Conservation (phyloP, 345 rosid species). For the Murraya paniculata region DNA sequence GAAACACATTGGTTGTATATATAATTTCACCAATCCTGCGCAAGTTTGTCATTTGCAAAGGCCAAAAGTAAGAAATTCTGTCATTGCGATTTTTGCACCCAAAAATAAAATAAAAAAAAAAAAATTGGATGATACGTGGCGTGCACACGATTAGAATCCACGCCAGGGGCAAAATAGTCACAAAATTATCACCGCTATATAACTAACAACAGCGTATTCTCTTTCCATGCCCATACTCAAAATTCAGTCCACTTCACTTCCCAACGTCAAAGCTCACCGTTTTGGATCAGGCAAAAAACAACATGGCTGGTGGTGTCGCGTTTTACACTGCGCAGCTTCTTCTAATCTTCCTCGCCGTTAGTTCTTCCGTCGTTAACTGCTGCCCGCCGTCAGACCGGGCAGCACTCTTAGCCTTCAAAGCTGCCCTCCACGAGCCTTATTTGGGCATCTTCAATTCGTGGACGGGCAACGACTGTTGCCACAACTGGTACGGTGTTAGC, state of each 20-base stretch:
- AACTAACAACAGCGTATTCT: neutral
- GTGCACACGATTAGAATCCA: neutral
- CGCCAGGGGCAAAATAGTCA: conserved; percentile 36
- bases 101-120: too few species aligned
- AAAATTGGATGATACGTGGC: neutral
- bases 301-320: neutral
- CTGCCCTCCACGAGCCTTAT: conserved; percentile 65
- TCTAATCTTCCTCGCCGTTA: conserved; percentile 28
- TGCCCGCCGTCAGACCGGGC: conserved; percentile 76
- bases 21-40: too few species aligned
- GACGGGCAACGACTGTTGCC: conserved; percentile 84
- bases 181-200: conserved; percentile 16
- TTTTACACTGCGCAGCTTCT: neutral
- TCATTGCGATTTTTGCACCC: too few species aligned
- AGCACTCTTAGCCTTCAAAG: conserved; percentile 62
- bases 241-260: neutral
- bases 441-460: conserved; percentile 79
- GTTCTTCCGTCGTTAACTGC: conserved; percentile 34
- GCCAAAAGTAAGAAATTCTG: too few species aligned
- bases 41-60: too few species aligned
- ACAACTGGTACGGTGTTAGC: conserved; percentile 84
- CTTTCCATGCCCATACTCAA: neutral
- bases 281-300: neutral
- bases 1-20: neutral
- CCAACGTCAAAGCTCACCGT: neutral